phyloP scores from a whole-genome alignment of 371 early-diverging fungal species.

The Syncephalastrum sp. region DNA sequence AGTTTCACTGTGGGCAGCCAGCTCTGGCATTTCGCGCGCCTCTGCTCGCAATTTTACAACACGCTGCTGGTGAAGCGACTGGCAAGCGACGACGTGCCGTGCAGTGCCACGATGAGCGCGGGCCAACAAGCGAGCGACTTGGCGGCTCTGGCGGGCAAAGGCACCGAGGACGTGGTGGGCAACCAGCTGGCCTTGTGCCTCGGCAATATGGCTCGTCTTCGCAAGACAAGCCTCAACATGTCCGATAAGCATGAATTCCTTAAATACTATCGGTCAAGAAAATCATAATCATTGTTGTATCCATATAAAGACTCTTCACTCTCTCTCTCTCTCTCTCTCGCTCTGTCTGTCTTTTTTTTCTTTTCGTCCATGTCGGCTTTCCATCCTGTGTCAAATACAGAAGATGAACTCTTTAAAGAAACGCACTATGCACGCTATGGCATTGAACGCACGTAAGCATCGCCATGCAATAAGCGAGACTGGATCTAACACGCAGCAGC shows the following conservation, averaged over 20 bases:
- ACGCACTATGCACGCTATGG: slow-evolving; percentile 52
- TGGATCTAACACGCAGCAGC: slow-evolving; percentile 12
- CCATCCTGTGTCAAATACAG: background rate
- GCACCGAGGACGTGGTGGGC: slow-evolving; percentile 56
- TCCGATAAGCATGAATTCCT: slow-evolving; percentile 81
- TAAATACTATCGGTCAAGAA: slow-evolving; percentile 66
- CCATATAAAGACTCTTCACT: no score
- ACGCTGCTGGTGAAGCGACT: slow-evolving; percentile 55
- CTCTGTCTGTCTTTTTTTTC: no score
- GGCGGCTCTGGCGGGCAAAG: slow-evolving; percentile 22
- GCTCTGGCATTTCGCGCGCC: slow-evolving; percentile 53
- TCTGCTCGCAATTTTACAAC: slow-evolving; percentile 67
- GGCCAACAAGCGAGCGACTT: slow-evolving; percentile 31
- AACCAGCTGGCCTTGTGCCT: slow-evolving; percentile 58
- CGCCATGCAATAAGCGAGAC: background rate
- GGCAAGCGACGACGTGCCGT: slow-evolving; percentile 50
- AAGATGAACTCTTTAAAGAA: slow-evolving; percentile 34
- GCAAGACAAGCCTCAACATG: slow-evolving; percentile 71
- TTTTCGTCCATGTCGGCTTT: no score
- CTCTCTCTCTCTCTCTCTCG: no score
- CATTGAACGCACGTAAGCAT: slow-evolving; percentile 44
- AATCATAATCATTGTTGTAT: slow-evolving; percentile 6
- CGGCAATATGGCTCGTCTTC: slow-evolving; percentile 66
- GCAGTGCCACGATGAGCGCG: slow-evolving; percentile 23
- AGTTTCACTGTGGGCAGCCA: slow-evolving; percentile 68